Evolutionary conservation across 2,329 filamentous ascomycete genomes (phyloP), one percentile per base, ranked within the genome.

Genomic region (Neonectria punicea): DNA sequence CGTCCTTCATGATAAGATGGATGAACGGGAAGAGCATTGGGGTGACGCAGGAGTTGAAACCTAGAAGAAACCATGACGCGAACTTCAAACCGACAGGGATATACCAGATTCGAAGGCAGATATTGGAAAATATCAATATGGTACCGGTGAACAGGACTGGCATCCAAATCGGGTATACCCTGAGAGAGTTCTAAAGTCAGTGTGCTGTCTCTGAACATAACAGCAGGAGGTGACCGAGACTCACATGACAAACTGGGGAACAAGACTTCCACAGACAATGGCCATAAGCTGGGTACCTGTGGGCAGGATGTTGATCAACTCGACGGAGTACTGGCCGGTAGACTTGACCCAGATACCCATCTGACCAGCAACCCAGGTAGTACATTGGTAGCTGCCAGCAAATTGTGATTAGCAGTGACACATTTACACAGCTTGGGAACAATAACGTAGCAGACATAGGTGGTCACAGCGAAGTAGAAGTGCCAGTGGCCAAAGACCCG

Each of bases 401-500:
- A 46, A 2, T 22, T 22, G 1, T 1, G 1, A 11, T 56, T 36
- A 59, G 46, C 9, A 55, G 13, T 5, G 16, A 11, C 4, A 13
- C 10, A 7, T 10, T 14, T 13, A n/a, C 9, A 8, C 10, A 18
- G 2, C 6, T 5, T 3, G 8, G 13, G 13, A 39, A 4, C 6
- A 16, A 11, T 1, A 51, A 55, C 66, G 32, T n/a, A 71, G 65
- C 57, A 68, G 30, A 75, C 67, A 25, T 75, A 75, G 0, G 72
- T 70, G 1, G 41, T 8, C 0, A 75, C 68, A 14, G 68, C 67
- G n/a, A 76, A 58, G 41, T 75, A 75, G 25, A 71, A 74, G 50
- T 75, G 73, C 73, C 72, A 75, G 16, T 69, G 68, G 13, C 53
- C 55, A 41, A 76, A 75, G 13, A 75, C 71, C 73, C n/a, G 60